Conservation (phyloP, 352 stramenopile species). For the Globisporangium heterothallicum region DNA sequence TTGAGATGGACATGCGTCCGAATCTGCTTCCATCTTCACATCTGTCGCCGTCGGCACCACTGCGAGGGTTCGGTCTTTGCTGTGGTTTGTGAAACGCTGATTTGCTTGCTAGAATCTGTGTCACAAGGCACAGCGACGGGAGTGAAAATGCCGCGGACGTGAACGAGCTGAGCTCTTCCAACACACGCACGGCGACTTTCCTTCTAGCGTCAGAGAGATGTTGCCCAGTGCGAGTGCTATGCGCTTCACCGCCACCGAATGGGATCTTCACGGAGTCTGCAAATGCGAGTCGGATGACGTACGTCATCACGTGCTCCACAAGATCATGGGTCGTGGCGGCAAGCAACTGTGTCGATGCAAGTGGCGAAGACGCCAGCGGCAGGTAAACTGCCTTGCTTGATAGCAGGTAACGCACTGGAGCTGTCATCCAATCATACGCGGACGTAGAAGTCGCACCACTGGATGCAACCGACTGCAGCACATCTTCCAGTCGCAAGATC, state of each 20-base stretch:
- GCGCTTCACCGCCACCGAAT: not conserved
- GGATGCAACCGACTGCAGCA: constrained; percentile 1
- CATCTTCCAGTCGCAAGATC: constrained; percentile 20
- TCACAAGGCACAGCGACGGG: constrained; percentile 4
- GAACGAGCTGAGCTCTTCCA: constrained; percentile 12
- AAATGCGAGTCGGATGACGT: constrained; percentile 22
- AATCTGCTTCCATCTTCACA: not conserved
- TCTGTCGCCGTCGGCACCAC: not conserved
- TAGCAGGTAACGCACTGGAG: not conserved
- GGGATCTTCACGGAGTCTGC: not conserved
- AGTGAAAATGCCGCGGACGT: constrained; percentile 8
- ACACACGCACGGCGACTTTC: not conserved
- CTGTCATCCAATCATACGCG: constrained; percentile 6
- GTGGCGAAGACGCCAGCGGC: not conserved
- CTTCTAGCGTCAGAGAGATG: not conserved
- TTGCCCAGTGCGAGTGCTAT: not conserved
- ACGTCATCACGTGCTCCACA: constrained; percentile 9
- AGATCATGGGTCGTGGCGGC: constrained; percentile 5
- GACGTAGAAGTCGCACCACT: not conserved
- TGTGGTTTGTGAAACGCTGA: not conserved
- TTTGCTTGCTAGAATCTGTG: constrained; percentile 2
- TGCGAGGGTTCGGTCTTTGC: not conserved
- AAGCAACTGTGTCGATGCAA: not conserved
- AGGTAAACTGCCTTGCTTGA: not conserved
- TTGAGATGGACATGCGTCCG: not conserved